Base-by-base conservation (phyloP, 108 stramenopile genomes). In the Nitzschia sp. region DNA sequence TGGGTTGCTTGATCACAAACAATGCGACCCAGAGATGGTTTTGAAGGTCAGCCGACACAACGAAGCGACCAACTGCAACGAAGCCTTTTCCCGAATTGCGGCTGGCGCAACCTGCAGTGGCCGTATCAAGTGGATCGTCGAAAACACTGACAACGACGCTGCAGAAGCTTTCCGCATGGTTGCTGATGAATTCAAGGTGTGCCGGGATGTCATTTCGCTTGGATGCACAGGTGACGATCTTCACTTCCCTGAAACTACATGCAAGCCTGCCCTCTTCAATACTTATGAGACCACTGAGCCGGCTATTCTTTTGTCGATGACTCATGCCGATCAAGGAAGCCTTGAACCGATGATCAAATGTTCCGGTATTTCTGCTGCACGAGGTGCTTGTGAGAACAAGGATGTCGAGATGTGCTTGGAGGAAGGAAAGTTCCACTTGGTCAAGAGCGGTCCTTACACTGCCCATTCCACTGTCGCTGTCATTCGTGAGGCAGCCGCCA, bases 181-280 rank as follows among this genome's bases (percentile, higher is more conserved):
- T 60, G 58, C 58, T 3, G 58, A 35, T 21, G 22, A 60, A n/a
- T 60, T 60, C 58, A 60, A 60, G 58, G 58, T 23, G 8, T 60
- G 58, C 58, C 58, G 58, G 8, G 58, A 60, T 60, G 58, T 60
- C n/a, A 17, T 38, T 22, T 38, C 58, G n/a, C 36, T 60, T 9
- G n/a, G 36, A 6, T 60, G 58, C 35, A 19, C 58, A 2, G 36
- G 15, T 19, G 35, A 60, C 5, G 58, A 60, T 21, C 22, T 60
- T 8, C 58, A 60, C 35, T 60, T 21, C 36, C 58, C 58, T 38
- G 58, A 60, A 15, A 60, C 30, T 8, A 50, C 48, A 50, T 60
- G 58, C 58, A 22, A 60, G 36, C 55, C 55, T 21, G 8, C 15
- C 30, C 6, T 28, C n/a, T 35, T 31, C 58, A 38, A 35, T 22